Conservation (phyloP, 768 basidiomycete genomes). For the Podaxis sp. region DNA sequence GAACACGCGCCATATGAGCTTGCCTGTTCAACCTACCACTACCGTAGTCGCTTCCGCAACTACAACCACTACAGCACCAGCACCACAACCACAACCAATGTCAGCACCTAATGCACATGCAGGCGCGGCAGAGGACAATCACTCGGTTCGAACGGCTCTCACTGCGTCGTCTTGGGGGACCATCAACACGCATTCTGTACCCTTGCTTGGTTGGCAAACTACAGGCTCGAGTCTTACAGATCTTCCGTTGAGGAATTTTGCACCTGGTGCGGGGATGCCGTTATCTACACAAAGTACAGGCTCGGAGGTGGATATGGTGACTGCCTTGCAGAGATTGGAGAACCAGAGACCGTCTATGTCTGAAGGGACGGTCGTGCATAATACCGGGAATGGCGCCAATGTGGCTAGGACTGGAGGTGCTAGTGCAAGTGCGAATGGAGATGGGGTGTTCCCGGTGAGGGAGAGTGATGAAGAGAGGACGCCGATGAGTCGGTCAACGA, state of each 20-base stretch:
- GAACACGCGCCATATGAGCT: neutral
- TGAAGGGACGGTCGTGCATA: neutral
- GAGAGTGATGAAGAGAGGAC: conserved; percentile 17
- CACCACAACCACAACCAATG: neutral
- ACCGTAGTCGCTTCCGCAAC: neutral
- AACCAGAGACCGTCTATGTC: conserved; percentile 3
- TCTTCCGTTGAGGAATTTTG: conserved; percentile 3
- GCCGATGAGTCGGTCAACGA: conserved; percentile 10
- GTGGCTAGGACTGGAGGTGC: neutral
- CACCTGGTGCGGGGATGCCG: neutral
- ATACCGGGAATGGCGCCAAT: neutral
- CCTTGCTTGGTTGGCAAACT: conserved; percentile 9
- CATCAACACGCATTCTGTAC: neutral
- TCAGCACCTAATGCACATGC: neutral
- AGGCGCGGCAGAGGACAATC: neutral
- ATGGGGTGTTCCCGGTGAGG: conserved; percentile 6
- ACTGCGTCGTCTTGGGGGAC: conserved; percentile 13
- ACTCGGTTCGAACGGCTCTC: neutral
- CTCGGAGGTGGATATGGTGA: neutral
- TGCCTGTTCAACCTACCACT: neutral
- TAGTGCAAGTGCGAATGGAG: neutral
- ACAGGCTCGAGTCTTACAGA: conserved; percentile 1
- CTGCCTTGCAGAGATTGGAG: neutral
- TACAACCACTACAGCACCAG: neutral
- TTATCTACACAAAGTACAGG: neutral